Base-by-base conservation (phyloP, 257 asterid species). In the Solanum tarapatanum region DNA sequence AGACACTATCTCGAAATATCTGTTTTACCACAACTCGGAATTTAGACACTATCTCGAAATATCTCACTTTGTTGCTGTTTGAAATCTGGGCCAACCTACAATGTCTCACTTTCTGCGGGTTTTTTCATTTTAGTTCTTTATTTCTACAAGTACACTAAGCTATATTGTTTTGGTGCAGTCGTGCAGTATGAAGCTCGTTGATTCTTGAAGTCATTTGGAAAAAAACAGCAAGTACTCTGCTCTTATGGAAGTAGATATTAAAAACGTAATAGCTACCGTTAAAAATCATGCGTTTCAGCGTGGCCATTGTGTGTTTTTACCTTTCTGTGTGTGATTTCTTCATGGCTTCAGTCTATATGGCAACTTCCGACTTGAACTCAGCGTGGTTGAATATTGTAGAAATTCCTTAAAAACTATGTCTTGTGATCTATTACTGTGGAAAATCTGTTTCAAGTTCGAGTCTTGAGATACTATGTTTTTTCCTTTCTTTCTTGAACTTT, bases 151-250 rank as follows among this genome's bases (percentile, higher is more conserved):
- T 37, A 5, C 11, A 1, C 60, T 76, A 39, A 84, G 8, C 45
- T 68, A 1, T 0, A 16, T 24, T 85, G 8, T 41, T n/a, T 64
- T 37, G 69, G 68, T 66, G 87, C 87, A 85, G 87, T 85, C 51
- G 82, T 85, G 82, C 87, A 85, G 62, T 85, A 85, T 85, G 87
- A 85, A 85, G 87, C 87, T 55, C 87, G 87, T 8, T 85, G 64
- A 85, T 68, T 16, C 82, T 5, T 62, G 24, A 77, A 24, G 35
- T 30, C 64, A 77, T 12, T 4, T 7, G 4, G 84, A 24, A 41
- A 24, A 41, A 13, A 12, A 24, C 62, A 24, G 62, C 84, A 7
- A 39, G 35, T 13, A 7, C 37, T 24, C 70, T 41, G 36, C 35
- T 41, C 36, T 7, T 14, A 3, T 8, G 37, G 64, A 41, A 77